phyloP scores from a whole-genome alignment of 768 basidiomycete species.

The Tulasnella sp. region DNA sequence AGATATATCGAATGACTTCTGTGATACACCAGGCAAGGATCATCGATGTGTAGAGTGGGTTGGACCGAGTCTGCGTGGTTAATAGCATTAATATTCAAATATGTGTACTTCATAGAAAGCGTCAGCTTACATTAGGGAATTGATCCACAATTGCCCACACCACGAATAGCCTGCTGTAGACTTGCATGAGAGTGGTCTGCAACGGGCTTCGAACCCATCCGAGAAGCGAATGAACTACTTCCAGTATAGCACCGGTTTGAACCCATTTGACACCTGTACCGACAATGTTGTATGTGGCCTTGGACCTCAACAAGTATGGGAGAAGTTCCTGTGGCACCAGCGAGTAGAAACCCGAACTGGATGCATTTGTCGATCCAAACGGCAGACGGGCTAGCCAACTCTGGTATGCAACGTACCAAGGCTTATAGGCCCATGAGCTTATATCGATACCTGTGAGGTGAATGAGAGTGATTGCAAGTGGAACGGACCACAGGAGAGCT shows the following conservation, averaged over 20 bases:
- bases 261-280: slow-evolving; percentile 53
- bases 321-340: slow-evolving; percentile 4
- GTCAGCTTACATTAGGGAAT: slow-evolving; percentile 41
- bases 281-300: slow-evolving; percentile 47
- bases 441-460: slow-evolving; percentile 34
- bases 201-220: slow-evolving; percentile 71
- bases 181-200: slow-evolving; percentile 63
- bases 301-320: slow-evolving; percentile 35
- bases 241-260: slow-evolving; percentile 72
- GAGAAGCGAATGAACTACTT: slow-evolving; percentile 66
- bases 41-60: slow-evolving; percentile 81
- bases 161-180: slow-evolving; percentile 64
- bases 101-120: slow-evolving; percentile 19
- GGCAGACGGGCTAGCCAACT: slow-evolving; percentile 26
- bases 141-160: slow-evolving; percentile 72
- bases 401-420: slow-evolving; percentile 11
- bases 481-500: slow-evolving; percentile 56
- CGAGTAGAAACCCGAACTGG: neutral
- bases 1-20: slow-evolving; percentile 83
- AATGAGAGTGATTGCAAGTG: slow-evolving; percentile 44
- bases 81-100: slow-evolving; percentile 11
- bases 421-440: slow-evolving; percentile 17
- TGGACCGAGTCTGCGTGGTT: slow-evolving; percentile 41
- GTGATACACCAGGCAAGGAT: slow-evolving; percentile 84
- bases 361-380: neutral